Conservation (phyloP, 2,329 filamentous ascomycete genomes). For the Cladorrhinum sp. region DNA sequence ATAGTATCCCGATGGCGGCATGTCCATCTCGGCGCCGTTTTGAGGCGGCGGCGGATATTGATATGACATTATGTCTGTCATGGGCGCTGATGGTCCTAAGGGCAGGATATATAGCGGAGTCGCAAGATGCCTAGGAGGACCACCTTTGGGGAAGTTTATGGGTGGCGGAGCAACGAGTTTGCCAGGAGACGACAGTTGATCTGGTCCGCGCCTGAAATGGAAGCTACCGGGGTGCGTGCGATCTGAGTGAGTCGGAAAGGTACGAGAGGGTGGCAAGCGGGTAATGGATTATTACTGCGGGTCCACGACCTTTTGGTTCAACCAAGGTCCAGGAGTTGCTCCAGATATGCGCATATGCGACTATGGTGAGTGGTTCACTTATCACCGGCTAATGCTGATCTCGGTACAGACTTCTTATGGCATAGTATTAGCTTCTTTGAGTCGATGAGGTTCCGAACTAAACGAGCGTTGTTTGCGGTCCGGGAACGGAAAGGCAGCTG, state of each 20-base stretch:
- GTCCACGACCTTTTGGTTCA: slow-evolving; percentile 20
- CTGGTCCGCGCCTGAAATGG: slow-evolving; percentile 15
- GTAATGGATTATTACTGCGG: slow-evolving; percentile 23
- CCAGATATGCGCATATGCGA: slow-evolving; percentile 22
- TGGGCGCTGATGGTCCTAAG: slow-evolving; percentile 31
- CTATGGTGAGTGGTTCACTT: slow-evolving; percentile 15
- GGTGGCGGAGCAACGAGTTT: slow-evolving; percentile 33
- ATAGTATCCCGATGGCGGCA: slow-evolving; percentile 39
- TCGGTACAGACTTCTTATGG: slow-evolving; percentile 19
- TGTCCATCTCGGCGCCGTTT: slow-evolving; percentile 41
- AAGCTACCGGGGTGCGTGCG: slow-evolving; percentile 16
- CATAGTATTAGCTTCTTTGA: slow-evolving; percentile 15
- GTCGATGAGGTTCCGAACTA: slow-evolving; percentile 6
- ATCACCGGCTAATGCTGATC: slow-evolving; percentile 15
- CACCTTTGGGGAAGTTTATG: slow-evolving; percentile 32
- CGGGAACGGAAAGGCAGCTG: slow-evolving; percentile 8
- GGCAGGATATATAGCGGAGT: slow-evolving; percentile 30
- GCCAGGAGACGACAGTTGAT: slow-evolving; percentile 32
- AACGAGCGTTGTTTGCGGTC: slow-evolving; percentile 16
- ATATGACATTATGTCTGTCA: slow-evolving; percentile 48
- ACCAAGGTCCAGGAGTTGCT: slow-evolving; percentile 17
- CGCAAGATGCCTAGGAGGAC: slow-evolving; percentile 32
- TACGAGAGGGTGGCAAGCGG: slow-evolving; percentile 18
- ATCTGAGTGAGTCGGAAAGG: slow-evolving; percentile 18
- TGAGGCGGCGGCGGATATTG: slow-evolving; percentile 46